Evolutionary conservation across 2,329 filamentous ascomycete species (phyloP), one percentile per base, ranked within the genome.

Genomic region (Aureobasidium subglaciale): DNA sequence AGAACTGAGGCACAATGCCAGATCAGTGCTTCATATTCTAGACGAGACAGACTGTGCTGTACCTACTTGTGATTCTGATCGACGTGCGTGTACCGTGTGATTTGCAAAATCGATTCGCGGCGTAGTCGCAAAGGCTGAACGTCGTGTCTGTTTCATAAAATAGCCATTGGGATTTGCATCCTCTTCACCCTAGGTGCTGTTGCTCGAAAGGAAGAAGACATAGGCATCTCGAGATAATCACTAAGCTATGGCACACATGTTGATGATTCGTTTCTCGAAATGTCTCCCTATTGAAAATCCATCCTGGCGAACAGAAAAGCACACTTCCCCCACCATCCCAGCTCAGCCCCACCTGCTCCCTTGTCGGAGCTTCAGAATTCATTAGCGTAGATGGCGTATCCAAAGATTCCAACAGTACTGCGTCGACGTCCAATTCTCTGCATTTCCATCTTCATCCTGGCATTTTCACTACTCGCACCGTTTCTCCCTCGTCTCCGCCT

Each of bases 401-500:
- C 46, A 37, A 50, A 48, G 18, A 24, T 35, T 35, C 20, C 24
- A 24, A 46, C 11, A 32, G 18, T 15, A 41, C 32, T 52, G 41
- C 48, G 35, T 30, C 48, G 50, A 54, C 50, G 34, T 37, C 30
- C 25, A 16, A 55, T 57, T 34, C 20, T 57, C 22, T 32, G 59
- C n/a, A 11, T 66, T 25, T 65, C 63, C 24, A 42, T 66, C 56
- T 38, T 67, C 61, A 71, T 74, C 60, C 71, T 78, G 69, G 73
- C 73, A 50, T 60, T 71, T 61, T 68, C 65, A 61, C 63, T 74
- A 16, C 61, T 75, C 56, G 63, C 72, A 49, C 66, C 71, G 56
- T 60, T 75, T 58, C 62, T 73, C 40, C 68, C 68, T 61, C 74
- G 70, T 61, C 68, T 78, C 57, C 64, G 70, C 55, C 68, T 71